Percentiles rank a stretch among this genome's conserved stretches.
Evolutionary conservation across 345 rosid species (phyloP).

Genomic region (Lumnitzera racemosa): DNA sequence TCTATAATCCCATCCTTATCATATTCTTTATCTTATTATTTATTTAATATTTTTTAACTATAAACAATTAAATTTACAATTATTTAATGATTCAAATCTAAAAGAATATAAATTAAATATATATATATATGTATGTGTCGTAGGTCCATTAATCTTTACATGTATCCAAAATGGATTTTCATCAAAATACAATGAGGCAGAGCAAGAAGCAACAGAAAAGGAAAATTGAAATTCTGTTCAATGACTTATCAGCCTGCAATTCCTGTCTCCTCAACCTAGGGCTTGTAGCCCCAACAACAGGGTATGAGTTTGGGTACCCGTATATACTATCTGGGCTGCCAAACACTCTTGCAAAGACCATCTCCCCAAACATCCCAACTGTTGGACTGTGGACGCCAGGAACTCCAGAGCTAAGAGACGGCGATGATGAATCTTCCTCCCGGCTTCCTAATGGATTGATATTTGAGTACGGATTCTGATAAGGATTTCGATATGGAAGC

Average conservation of each 20-base stretch:
- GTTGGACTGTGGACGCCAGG: slow-evolving; percentile 36
- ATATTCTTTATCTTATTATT: too few relatives aligned
- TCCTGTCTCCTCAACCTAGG: slow-evolving; percentile 62
- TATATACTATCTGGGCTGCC: slow-evolving; percentile 52
- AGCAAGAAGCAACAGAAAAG: slow-evolving; percentile 71
- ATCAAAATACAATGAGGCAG: slow-evolving; percentile 81
- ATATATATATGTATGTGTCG: neutral
- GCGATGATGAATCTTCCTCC: slow-evolving; percentile 24
- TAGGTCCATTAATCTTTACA: slow-evolving; percentile 1
- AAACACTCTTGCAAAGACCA: slow-evolving; percentile 67
- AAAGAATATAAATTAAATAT: too few relatives aligned
- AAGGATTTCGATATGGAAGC: slow-evolving; percentile 58
- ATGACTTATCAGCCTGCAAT: slow-evolving; percentile 61
- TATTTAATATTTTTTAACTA: too few relatives aligned
- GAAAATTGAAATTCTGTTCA: slow-evolving; percentile 74
- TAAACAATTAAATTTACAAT: too few relatives aligned
- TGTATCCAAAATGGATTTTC: slow-evolving; percentile 1
- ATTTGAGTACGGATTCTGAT: slow-evolving; percentile 32
- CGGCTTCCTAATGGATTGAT: slow-evolving; percentile 16
- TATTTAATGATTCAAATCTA: too few relatives aligned
- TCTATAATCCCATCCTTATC: too few relatives aligned
- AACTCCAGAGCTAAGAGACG: slow-evolving; percentile 21
- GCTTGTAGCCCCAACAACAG: slow-evolving; percentile 18
- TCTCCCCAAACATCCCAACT: slow-evolving; percentile 60
- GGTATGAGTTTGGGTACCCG: slow-evolving; percentile 42